phyloP scores from a whole-genome alignment of 768 basidiomycete species.

The Ephemerocybe angulata region DNA sequence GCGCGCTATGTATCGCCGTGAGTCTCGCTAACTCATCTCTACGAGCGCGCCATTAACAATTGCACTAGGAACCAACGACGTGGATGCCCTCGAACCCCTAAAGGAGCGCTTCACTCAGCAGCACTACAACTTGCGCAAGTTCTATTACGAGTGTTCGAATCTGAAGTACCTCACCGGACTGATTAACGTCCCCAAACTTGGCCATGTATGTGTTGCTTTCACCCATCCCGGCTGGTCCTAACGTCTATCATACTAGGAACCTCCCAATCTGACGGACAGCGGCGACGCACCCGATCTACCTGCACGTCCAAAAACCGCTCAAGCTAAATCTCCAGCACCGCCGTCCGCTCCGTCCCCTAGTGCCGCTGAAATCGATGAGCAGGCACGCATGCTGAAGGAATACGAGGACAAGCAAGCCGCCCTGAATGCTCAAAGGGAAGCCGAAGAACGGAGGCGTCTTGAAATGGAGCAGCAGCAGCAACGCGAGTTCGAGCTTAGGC shows the following conservation, averaged over 20 bases:
- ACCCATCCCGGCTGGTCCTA: slow-evolving; percentile 1
- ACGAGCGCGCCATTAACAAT: neutral
- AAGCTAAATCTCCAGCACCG: slow-evolving; percentile 50
- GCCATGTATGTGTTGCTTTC: slow-evolving; percentile 53
- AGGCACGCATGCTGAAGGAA: slow-evolving; percentile 90
- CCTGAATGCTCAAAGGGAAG: slow-evolving; percentile 74
- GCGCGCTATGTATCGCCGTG: slow-evolving; percentile 92
- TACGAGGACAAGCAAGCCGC: slow-evolving; percentile 95
- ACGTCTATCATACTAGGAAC: slow-evolving; percentile 57
- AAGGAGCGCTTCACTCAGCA: slow-evolving; percentile 85
- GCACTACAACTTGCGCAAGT: slow-evolving; percentile 90
- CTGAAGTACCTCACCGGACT: slow-evolving; percentile 96
- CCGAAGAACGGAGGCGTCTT: slow-evolving; percentile 75
- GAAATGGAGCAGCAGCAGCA: slow-evolving; percentile 79
- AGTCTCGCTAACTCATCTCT: slow-evolving; percentile 21
- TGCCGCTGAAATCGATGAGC: slow-evolving; percentile 75
- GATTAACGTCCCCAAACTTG: slow-evolving; percentile 97
- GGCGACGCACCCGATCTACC: slow-evolving; percentile 86
- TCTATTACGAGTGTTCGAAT: slow-evolving; percentile 99
- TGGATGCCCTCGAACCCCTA: slow-evolving; percentile 86
- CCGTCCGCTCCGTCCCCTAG: slow-evolving; percentile 70
- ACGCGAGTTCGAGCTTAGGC: slow-evolving; percentile 85
- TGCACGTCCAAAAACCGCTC: slow-evolving; percentile 65
- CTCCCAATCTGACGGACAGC: slow-evolving; percentile 86
- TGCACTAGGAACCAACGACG: slow-evolving; percentile 77